Base-by-base conservation (phyloP, 192 early-diverging fungal genomes). In the Gigaspora rosea region DNA sequence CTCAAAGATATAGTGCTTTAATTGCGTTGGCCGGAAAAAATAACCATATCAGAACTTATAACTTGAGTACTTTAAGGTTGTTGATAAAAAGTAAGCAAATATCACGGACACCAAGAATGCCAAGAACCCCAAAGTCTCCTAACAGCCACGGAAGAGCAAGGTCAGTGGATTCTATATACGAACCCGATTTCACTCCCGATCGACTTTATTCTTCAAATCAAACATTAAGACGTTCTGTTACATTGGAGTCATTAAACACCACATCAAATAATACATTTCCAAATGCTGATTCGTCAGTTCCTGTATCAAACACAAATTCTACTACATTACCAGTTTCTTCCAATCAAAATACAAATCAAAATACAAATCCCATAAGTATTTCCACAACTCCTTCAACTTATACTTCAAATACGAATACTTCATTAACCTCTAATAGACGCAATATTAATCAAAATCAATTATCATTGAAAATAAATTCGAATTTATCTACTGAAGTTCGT, bases 41-140 rank as follows among this genome's bases (percentile, higher is more conserved):
- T 18, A 61, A 46, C 15, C 72, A 74, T 74, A 47, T 74, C 15
- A 74, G 72, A 74, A 47, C 18, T 33, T 74, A 74, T 49, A 41
- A 46, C 16, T 51, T 74, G 61, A 32, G 35, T 36, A 51, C 13
- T 33, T 47, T 74, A 41, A 58, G 58, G 3, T 32, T 74, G 13
- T 62, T 74, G 47, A 74, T 74, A 46, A 32, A 27, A 61, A 59
- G 57, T 61, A 59, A 61, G 46, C 20, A 61, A 20, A 15, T 16
- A 61, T 57, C 15, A 32, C 72, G 16, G 16, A 20, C 11, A 36
- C 22, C 16, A 35, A 32, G 58, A 73, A 32, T 59, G 9, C 56
- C 54, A 61, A 57, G 2, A 36, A 74, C 48, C 6, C 12, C 20
- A 33, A 36, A 63, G 20, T 32, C 6, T 63, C 22, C 16, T 63